Conservation (phyloP, 2,329 filamentous ascomycete genomes). For the Mariannaea elegans region DNA sequence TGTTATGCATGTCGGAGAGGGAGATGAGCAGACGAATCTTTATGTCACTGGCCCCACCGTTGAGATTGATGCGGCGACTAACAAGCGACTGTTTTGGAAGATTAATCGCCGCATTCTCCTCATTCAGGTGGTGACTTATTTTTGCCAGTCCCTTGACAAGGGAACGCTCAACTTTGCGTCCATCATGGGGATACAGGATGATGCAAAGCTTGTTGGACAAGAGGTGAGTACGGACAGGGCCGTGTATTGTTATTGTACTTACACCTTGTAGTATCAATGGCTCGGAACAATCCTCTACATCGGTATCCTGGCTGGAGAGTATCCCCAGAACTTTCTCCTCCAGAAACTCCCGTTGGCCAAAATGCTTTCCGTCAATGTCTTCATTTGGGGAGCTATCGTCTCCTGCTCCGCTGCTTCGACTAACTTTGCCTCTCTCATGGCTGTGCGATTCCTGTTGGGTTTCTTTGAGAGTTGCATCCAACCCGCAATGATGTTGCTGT, state of each 20-base stretch:
- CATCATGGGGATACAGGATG: constrained; percentile 58
- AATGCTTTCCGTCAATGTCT: constrained; percentile 52
- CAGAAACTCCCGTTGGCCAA: constrained; percentile 56
- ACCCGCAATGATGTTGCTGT: constrained; percentile 55
- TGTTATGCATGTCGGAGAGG: constrained; percentile 1
- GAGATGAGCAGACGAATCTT: constrained; percentile 8
- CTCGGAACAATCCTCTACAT: constrained; percentile 52
- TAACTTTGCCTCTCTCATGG: constrained; percentile 51
- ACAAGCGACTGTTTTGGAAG: constrained; percentile 58
- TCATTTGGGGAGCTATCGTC: constrained; percentile 53
- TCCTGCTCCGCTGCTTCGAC: constrained; percentile 46
- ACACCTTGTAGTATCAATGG: constrained; percentile 65
- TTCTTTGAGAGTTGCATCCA: constrained; percentile 56
- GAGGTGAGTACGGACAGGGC: not conserved
- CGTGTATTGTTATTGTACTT: not conserved
- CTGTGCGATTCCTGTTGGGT: constrained; percentile 54
- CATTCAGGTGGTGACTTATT: constrained; percentile 57
- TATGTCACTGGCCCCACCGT: constrained; percentile 19
- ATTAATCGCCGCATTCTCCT: constrained; percentile 56
- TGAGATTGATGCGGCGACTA: constrained; percentile 61
- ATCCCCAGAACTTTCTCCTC: constrained; percentile 56
- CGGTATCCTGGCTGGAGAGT: constrained; percentile 56
- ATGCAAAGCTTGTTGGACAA: constrained; percentile 55
- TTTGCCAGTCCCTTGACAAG: constrained; percentile 61
- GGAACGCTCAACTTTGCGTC: constrained; percentile 60